Base-by-base conservation (phyloP, 768 basidiomycete species). In the Pisolithus orientalis region DNA sequence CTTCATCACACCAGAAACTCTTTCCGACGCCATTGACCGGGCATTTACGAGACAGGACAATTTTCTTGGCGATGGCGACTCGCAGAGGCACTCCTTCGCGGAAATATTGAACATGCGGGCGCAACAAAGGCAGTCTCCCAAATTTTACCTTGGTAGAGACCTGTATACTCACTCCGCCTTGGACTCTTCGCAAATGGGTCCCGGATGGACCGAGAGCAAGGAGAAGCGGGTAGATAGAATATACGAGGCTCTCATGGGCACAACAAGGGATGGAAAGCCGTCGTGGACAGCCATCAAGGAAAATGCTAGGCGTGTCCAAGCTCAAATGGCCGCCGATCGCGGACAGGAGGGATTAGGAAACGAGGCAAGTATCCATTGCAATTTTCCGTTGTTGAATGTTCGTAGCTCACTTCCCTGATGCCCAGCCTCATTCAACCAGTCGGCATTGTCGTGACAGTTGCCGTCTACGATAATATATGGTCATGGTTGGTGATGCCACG, bases 1-100 rank as follows among this genome's bases (percentile, higher is more conserved):
- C 2, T 89, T 87, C 71, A 77, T 92, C 56, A 87, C 87, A 10
- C 72, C 72, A 21, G 84, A 87, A 57, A 90, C 79, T 60, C 79
- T 92, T 29, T 75, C 78, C 17, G 60, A 75, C 21, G 72, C 70
- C 51, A 90, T 90, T 50, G 84, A 89, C 68, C 66, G 76, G 14
- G 82, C 82, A 1, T 90, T 91, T 59, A 65, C 65, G 43, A 62
- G 53, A 38, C 63, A 58, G 1, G 14, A 53, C 42, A 44, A 34
- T 25, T 46, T 61, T 13, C 45, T 32, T 9, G 59, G 63, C 31
- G 65, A 65, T 24, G 51, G 55, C 24, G 59, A 47, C n/a, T 10
- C 4, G 21, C 11, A 21, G 25, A 57, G 52, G 21, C 49, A 62
- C 21, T 31, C 56, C 4, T 5, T 54, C 3, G 39, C 44, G 5